Percentiles rank a stretch among this genome's conserved stretches.
phyloP scores from a whole-genome alignment of 164 flowering plant genomes.

The Kingdonia uniflora region DNA sequence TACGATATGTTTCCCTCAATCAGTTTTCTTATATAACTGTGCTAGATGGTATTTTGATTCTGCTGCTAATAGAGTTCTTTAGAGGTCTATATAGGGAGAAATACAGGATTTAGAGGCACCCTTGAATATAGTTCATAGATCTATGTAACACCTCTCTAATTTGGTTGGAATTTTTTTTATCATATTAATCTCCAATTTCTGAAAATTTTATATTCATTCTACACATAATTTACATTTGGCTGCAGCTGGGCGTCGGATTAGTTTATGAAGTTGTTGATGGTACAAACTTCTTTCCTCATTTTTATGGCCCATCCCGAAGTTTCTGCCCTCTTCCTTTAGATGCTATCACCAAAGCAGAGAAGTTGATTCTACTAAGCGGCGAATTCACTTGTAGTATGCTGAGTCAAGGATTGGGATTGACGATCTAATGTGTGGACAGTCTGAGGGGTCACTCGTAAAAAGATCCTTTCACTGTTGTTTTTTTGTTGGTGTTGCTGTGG shows the following conservation, averaged over 20 bases:
- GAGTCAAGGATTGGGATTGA: background rate
- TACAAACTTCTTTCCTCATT: constrained; percentile 66
- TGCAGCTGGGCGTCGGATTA: constrained; percentile 86
- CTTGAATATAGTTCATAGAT: no score
- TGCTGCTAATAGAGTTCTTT: no score
- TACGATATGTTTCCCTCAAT: no score
- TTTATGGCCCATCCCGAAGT: constrained; percentile 69
- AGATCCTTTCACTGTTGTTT: no score
- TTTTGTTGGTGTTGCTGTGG: no score
- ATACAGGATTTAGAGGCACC: no score
- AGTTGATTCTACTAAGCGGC: constrained; percentile 35
- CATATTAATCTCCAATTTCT: background rate
- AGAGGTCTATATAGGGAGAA: no score
- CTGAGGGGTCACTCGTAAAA: no score
- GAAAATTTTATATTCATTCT: background rate
- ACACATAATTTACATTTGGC: background rate
- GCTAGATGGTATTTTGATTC: no score
- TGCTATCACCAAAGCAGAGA: constrained; percentile 58
- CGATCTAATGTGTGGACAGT: no score
- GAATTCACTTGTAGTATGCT: constrained; percentile 46
- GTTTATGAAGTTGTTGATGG: constrained; percentile 71
- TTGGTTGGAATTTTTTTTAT: background rate
- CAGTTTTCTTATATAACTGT: no score
- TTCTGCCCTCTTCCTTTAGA: constrained; percentile 63
- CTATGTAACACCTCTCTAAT: no score